These are phyloP conservation scores for Aspergillus fumigatus DNA, from an alignment of 2,329 filamentous ascomycete genomes.

Conservation along the genomic window DNA sequence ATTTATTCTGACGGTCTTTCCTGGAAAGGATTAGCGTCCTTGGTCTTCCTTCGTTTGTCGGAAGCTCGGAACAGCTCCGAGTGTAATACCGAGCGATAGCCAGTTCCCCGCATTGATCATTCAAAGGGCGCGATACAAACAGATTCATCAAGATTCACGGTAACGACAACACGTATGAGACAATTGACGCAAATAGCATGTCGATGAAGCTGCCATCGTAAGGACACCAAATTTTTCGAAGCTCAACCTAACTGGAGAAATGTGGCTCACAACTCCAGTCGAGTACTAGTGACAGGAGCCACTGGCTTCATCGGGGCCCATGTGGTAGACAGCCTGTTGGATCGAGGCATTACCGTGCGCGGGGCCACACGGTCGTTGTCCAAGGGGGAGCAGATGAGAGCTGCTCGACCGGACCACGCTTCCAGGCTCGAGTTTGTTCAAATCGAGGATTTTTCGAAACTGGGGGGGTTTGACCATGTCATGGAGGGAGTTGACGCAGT, in stretches of 20 bases:
- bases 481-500: slow-evolving; percentile 42
- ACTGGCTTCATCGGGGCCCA: slow-evolving; percentile 28
- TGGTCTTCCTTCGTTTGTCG: neutral
- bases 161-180: neutral
- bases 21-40: neutral
- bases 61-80: neutral
- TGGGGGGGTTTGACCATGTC: slow-evolving; percentile 34
- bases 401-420: slow-evolving; percentile 33
- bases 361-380: slow-evolving; percentile 18
- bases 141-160: neutral
- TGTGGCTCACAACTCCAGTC: slow-evolving; percentile 1
- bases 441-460: slow-evolving; percentile 40
- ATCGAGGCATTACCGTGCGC: slow-evolving; percentile 19
- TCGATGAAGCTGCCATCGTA: neutral
- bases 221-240: neutral
- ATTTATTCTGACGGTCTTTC: neutral
- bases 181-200: neutral
- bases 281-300: slow-evolving; percentile 24
- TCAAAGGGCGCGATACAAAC: neutral
- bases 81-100: neutral
- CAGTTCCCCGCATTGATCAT: neutral
- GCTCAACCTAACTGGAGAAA: neutral
- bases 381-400: slow-evolving; percentile 32
- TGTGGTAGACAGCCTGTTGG: slow-evolving; percentile 23
- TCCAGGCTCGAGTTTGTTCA: slow-evolving; percentile 40